These are phyloP conservation scores for Sphaerulina musiva DNA, from an alignment of 2,329 filamentous ascomycete species.

Conservation along the genomic window DNA sequence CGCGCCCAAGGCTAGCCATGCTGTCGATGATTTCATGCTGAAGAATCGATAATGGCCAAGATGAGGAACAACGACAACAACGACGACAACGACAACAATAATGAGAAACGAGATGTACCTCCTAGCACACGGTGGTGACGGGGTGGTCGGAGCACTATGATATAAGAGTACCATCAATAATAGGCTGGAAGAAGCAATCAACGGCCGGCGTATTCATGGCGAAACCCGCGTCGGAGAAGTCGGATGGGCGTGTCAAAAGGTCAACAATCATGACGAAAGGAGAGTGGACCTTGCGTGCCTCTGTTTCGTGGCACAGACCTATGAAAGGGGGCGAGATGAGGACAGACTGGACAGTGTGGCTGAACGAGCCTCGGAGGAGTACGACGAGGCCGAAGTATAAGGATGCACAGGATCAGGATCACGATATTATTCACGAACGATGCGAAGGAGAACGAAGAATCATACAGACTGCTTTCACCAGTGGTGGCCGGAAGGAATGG, in stretches of 20 bases:
- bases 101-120: neutral
- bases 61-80: neutral
- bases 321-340: neutral
- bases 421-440: too few species aligned
- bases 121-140: too few species aligned
- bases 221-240: neutral
- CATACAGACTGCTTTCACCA: too few species aligned
- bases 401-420: too few species aligned
- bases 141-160: neutral
- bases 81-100: neutral
- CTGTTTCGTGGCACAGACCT: conserved; percentile 1
- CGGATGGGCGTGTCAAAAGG: neutral
- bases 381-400: too few species aligned
- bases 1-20: neutral
- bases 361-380: too few species aligned
- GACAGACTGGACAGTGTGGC: too few species aligned
- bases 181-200: too few species aligned
- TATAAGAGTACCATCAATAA: neutral
- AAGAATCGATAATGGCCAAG: neutral
- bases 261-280: neutral
- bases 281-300: neutral
- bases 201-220: neutral
- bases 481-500: too few species aligned
- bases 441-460: too few species aligned
- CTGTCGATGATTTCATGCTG: neutral